These are phyloP conservation scores for Huntiella bhutanensis DNA, from an alignment of 2,329 filamentous ascomycete genomes.

Conservation along the genomic window DNA sequence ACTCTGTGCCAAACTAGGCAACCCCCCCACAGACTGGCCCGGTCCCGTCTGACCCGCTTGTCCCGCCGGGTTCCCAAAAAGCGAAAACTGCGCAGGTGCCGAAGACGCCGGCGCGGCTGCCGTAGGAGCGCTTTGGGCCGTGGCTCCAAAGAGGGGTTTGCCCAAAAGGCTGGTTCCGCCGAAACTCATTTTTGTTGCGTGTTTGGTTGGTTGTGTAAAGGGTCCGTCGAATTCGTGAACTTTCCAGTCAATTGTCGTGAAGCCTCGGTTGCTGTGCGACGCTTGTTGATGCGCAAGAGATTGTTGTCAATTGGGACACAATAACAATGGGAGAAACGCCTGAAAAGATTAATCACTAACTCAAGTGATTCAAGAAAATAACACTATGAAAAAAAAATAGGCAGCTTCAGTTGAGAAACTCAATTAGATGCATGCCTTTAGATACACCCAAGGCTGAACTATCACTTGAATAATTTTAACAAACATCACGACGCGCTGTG, in stretches of 20 bases:
- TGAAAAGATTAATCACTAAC: too few relatives aligned
- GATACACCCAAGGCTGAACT: too few relatives aligned
- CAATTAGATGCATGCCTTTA: too few relatives aligned
- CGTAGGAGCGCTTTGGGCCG: constrained; percentile 22
- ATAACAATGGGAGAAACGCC: not conserved
- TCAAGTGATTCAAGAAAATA: too few relatives aligned
- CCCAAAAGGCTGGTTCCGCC: constrained; percentile 7
- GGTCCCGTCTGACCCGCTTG: constrained; percentile 14
- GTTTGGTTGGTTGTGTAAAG: not conserved
- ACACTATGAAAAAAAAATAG: too few relatives aligned
- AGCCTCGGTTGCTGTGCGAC: not conserved
- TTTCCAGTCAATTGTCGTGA: too few relatives aligned
- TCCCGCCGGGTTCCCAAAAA: constrained; percentile 10
- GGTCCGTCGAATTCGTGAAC: too few relatives aligned
- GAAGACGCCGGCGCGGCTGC: constrained; percentile 16
- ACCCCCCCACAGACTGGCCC: constrained; percentile 24
- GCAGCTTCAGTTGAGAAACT: too few relatives aligned
- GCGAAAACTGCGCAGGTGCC: constrained; percentile 8
- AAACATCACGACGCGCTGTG: too few relatives aligned
- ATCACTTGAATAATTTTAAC: too few relatives aligned
- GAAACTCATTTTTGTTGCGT: constrained; percentile 7
- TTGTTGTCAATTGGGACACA: not conserved
- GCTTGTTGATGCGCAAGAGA: not conserved
- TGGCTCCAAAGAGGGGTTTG: constrained; percentile 15
- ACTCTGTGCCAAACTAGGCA: constrained; percentile 25